Base-by-base conservation (phyloP, 2,329 filamentous ascomycete species). In the Aquanectria penicillioides region DNA sequence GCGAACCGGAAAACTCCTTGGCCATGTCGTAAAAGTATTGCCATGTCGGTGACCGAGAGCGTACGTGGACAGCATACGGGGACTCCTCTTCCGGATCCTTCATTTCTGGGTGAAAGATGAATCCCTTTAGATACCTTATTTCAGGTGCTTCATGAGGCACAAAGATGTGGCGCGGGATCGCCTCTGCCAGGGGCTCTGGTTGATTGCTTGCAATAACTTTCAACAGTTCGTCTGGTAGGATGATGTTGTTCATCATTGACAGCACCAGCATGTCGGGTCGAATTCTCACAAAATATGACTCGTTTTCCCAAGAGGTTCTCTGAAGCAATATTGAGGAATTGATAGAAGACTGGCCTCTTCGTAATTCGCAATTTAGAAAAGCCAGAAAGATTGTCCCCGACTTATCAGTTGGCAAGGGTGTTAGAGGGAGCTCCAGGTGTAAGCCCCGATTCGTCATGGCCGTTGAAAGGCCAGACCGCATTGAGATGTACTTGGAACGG, bases 321-420 rank as follows among this genome's bases (percentile, higher is more conserved):
- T 73, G 70, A 2, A 73, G 65, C 6, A 79, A 26, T 3, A 73
- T 69, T 1, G 69, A 64, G 1, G 68, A 66, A 13, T 57, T 68
- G 29, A 68, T 62, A 1, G 66, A 64, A 5, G 57, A 62, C 5
- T 69, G 62, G 1, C 66, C 68, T 6, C 61, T 54, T 20, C 69
- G 61, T 12, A 73, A 60, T 17, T 73, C 70, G 50, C 70, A 73
- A 53, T 69, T 72, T 10, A 73, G 44, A 23, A 71, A 66, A 5
- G 67, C 70, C 6, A 73, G 38, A 29, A 70, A 73, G 20, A 73
- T 65, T 11, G 66, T 72, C 2, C 59, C 64, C 0, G 70, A 73
- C 12, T 47, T 54, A 44, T 73, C 70, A 2, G 61, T 33, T 3
- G 66, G 64, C n/a, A 71, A 66, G n/a, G 68, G 70, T 6, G 69